Conservation (phyloP, 768 basidiomycete species). For the Tubosaeta sp. region DNA sequence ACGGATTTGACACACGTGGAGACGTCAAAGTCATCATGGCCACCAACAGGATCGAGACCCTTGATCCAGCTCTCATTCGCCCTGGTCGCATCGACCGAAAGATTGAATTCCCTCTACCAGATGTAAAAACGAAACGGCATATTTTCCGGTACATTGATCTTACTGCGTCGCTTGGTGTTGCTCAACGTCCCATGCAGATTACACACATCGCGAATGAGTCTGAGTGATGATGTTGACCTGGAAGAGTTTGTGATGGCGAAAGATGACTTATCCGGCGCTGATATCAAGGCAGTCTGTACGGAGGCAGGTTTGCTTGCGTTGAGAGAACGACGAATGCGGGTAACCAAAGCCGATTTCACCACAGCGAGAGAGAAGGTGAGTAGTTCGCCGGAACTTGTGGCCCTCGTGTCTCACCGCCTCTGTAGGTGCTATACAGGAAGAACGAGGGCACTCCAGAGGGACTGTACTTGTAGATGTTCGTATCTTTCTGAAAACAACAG, state of each 20-base stretch:
- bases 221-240: constrained; percentile 82
- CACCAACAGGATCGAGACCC: constrained; percentile 94
- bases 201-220: constrained; percentile 93
- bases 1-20: constrained; percentile 99
- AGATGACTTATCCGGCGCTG: constrained; percentile 94
- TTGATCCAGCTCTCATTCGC: constrained; percentile 97
- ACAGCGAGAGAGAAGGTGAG: constrained; percentile 88
- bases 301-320: constrained; percentile 96
- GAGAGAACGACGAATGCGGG: constrained; percentile 91
- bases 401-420: constrained; percentile 9
- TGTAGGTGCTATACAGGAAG: constrained; percentile 86
- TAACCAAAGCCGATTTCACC: constrained; percentile 87
- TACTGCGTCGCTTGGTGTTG: neutral
- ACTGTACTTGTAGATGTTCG: constrained; percentile 59
- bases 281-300: constrained; percentile 98
- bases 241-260: constrained; percentile 96
- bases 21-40: constrained; percentile 99
- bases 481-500: constrained; percentile 5
- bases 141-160: constrained; percentile 73
- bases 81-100: constrained; percentile 98
- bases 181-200: constrained; percentile 42
- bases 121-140: constrained; percentile 97
- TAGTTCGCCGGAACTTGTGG: neutral
- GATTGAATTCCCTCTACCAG: constrained; percentile 96
- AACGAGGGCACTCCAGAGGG: constrained; percentile 95